A percentile compares a stretch with the other conserved stretches of the same genome.
Conservation (phyloP, 345 rosid genomes). For the Eucalyptus polyanthemos region DNA sequence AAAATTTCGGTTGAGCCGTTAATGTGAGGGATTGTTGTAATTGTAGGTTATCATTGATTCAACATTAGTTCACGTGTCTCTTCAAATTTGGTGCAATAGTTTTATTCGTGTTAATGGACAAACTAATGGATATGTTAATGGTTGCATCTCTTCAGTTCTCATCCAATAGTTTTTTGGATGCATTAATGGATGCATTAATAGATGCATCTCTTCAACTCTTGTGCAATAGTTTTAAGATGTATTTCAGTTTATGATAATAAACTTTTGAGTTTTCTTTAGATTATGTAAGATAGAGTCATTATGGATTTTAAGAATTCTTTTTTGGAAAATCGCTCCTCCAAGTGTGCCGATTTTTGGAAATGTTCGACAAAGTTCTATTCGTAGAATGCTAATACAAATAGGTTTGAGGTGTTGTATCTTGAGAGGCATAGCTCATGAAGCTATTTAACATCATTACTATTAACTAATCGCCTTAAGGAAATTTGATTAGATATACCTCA, state of each 20-base stretch:
- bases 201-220: neutral
- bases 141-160: neutral
- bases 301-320: neutral
- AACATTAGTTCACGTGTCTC: neutral
- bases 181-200: neutral
- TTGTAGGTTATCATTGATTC: no score
- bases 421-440: neutral
- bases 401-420: rapidly evolving
- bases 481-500: neutral
- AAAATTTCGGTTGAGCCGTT: neutral
- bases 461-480: no score
- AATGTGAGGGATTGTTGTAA: neutral
- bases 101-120: no score
- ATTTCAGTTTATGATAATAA: no score
- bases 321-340: neutral
- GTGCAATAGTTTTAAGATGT: neutral
- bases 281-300: no score
- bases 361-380: rapidly evolving
- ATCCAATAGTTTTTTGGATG: neutral
- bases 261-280: neutral
- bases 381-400: no score
- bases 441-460: rapidly evolving
- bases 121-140: neutral
- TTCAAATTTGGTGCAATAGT: no score
- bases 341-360: neutral